Evolutionary conservation across 2,329 filamentous ascomycete species (phyloP), one percentile per base, ranked within the genome.

Genomic region (Diaporthe sp.): DNA sequence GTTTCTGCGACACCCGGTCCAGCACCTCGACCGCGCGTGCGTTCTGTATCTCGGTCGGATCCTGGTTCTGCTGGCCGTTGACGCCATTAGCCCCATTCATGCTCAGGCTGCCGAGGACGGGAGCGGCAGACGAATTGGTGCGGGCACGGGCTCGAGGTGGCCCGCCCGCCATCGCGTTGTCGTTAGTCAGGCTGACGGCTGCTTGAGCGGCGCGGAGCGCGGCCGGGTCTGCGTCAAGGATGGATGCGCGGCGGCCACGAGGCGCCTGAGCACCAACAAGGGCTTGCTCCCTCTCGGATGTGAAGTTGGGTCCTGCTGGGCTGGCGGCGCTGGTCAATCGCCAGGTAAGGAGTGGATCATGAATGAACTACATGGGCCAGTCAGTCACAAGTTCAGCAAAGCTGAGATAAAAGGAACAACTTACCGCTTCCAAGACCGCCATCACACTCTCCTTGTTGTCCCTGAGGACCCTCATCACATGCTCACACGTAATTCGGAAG

Each of bases 371-470:
- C 25, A 10, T 15, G 30, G 51, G 15, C 7, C 44, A 53, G 73
- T 83, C 76, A 81, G 76, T 76, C 73, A 75, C 76, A 44, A 58
- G 17, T 10, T 19, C 9, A 61, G 35, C 75, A 35, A 51, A 77
- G 61, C 39, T 19, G 44, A 35, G 42, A 66, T 9, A n/a, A 53
- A 47, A 19, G 56, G 61, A 55, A 51, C 35, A 69, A 92, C 94
- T 92, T 90, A 97, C 94, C 77, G 97, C 97, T 90, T 99, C 97
- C 72, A 99, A 87, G 27, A 99, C 97, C 39, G 97, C 97, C 94
- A 99, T 98, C 74, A 99, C 90, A 55, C 95, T 98, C 86, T 99
- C 97, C 85, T 99, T 99, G 84, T 99, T 99, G 78, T 97, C 95
- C 73, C 97, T 89, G 77, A 99, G 87, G 19, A 99, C 96, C 75